Conservation (phyloP, 148 eudicot species). For the Fallopia convolvulus region DNA sequence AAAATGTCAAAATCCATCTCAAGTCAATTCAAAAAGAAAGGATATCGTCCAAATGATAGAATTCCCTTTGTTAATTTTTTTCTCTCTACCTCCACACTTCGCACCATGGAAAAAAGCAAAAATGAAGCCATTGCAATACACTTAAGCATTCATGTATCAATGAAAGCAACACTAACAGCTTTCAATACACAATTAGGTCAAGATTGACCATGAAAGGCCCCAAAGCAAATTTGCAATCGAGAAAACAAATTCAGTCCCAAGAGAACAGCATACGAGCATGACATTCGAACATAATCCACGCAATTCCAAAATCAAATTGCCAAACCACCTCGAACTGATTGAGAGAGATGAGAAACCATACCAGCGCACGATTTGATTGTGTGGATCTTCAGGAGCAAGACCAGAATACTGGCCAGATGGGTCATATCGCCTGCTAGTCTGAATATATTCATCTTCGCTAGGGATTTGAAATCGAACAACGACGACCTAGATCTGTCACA, state of each 20-base stretch:
- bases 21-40: not conserved
- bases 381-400: slow-evolving; percentile 89
- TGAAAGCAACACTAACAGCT: not conserved
- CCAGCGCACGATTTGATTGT: slow-evolving; percentile 93
- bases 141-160: not conserved
- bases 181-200: not conserved
- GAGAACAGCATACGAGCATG: not conserved
- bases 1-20: not conserved
- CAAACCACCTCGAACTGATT: not conserved
- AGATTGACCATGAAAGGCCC: not conserved
- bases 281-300: not conserved
- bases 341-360: slow-evolving; percentile 5
- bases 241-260: not conserved
- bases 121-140: not conserved
- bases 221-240: not conserved
- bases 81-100: not conserved
- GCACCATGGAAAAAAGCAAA: not conserved
- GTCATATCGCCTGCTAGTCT: slow-evolving; percentile 94
- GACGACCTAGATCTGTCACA: slow-evolving; percentile 1
- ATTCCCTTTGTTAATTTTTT: not conserved
- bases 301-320: not conserved
- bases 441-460: slow-evolving; percentile 71
- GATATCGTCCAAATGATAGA: not conserved
- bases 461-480: slow-evolving; percentile 13
- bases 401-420: slow-evolving; percentile 81